Base-by-base conservation (phyloP, 768 basidiomycete genomes). In the Lactifluus echinatus region DNA sequence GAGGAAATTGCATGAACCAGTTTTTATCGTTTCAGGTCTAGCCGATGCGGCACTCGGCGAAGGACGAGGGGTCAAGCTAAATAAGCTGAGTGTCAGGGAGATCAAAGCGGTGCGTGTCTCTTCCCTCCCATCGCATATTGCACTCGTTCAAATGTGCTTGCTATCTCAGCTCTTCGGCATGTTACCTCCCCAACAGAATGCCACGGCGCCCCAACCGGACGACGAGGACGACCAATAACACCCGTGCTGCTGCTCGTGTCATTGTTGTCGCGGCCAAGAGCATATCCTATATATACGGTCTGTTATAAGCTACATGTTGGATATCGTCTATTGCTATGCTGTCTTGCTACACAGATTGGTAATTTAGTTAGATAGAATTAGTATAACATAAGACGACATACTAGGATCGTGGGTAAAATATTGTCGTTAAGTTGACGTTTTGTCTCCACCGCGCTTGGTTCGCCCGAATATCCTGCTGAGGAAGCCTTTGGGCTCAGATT, bases 21-120 rank as follows among this genome's bases (percentile, higher is more conserved):
- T 10, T 5, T 26, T n/a, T n/a, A 49, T 14, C n/a, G n/a, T n/a
- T n/a, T n/a, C 4, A 75, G 80, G 79, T 53, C 75, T 86, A 26
- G 78, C 85, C 1, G 83, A 85, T 53, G 84, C 84, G 3, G 84
- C 84, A 1, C 75, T 88, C 5, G 85, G 85, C 12, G 85, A 88
- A 70, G 85, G 85, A 0, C 70, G 72, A 1, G 83, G 81, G 10
- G 73, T 71, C 5, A 84, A 81, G 64, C 71, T 85, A 12, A 77
- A 83, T 57, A 84, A 81, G 64, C 70, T 87, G 50, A 84, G 82
- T 59, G 81, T 85, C n/a, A 80, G 76, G 64, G 82, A 87, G 66
- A 79, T 87, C 57, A 81, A 79, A 72, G 76, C 75, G 52, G 84
- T 84, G 59, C 44, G 80, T 72, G 2, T 19, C 26, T 12, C 39